Evolutionary conservation across 148 eudicot genomes (phyloP).

Genomic region (Beta vulgaris): DNA sequence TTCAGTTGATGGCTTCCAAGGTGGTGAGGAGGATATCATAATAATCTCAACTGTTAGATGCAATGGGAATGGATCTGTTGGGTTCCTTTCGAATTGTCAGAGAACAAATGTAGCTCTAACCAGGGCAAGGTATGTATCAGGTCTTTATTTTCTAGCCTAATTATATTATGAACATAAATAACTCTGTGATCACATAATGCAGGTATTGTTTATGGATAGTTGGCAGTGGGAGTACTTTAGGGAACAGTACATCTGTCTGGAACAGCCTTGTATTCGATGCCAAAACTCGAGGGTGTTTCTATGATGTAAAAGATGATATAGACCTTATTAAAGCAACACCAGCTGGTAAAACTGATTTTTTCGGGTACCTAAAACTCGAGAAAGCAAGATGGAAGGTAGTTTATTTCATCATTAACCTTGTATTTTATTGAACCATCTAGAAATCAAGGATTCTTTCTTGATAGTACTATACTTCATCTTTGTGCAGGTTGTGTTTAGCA

Average conservation of each 20-base stretch:
- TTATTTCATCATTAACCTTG: background rate
- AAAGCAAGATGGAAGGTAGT: slow-evolving; percentile 52
- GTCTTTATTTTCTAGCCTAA: too few relatives aligned
- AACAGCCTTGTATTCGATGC: slow-evolving; percentile 36
- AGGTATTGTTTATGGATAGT: slow-evolving; percentile 56
- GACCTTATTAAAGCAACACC: slow-evolving; percentile 20
- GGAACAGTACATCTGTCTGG: slow-evolving; percentile 41
- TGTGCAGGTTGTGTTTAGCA: slow-evolving; percentile 35
- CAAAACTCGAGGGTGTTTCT: slow-evolving; percentile 34
- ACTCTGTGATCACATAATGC: background rate
- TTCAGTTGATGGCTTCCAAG: slow-evolving; percentile 84
- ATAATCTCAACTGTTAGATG: slow-evolving; percentile 72
- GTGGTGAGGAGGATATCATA: slow-evolving; percentile 77
- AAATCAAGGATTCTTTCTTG: background rate
- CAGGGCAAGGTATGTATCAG: slow-evolving; percentile 68
- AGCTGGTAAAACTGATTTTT: slow-evolving; percentile 9
- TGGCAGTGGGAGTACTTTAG: slow-evolving; percentile 43
- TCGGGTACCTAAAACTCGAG: slow-evolving; percentile 24
- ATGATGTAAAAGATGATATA: slow-evolving; percentile 24
- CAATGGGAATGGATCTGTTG: slow-evolving; percentile 56
- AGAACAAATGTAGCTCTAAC: slow-evolving; percentile 79
- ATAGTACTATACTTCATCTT: background rate
- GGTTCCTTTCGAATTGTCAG: slow-evolving; percentile 63
- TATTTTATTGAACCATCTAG: too few relatives aligned
- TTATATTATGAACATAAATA: too few relatives aligned